phyloP scores from a whole-genome alignment of 1,284 basidiomycete species.

The Leccinum insolens region DNA sequence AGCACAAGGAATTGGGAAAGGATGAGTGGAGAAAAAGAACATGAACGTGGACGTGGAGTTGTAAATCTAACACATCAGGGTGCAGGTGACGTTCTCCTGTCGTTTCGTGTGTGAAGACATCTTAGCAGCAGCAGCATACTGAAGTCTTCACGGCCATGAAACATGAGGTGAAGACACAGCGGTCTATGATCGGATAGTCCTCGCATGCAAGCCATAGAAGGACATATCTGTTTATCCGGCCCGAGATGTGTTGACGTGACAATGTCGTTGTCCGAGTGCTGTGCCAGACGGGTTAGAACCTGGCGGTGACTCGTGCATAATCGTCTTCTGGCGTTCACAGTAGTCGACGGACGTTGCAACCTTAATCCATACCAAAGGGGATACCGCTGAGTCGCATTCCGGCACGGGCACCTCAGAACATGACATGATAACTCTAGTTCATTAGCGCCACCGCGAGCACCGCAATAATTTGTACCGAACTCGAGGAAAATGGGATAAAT shows the following conservation, averaged over 20 bases:
- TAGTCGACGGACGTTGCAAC: constrained; percentile 10
- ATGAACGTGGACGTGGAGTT: neutral
- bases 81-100: neutral
- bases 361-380: constrained; percentile 13
- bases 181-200: neutral
- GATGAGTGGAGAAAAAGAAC: neutral
- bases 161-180: neutral
- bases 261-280: neutral
- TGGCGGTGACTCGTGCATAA: neutral
- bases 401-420: neutral
- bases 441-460: neutral
- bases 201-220: constrained; percentile 3
- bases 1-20: neutral
- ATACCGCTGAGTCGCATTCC: neutral
- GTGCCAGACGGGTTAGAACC: constrained; percentile 2
- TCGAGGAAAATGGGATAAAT: constrained; percentile 2
- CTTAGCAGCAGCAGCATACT: neutral
- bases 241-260: constrained; percentile 2
- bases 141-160: neutral
- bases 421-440: neutral
- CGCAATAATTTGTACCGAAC: neutral
- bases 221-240: constrained; percentile 3
- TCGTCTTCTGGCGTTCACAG: neutral
- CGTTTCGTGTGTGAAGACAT: constrained; percentile 12
- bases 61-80: neutral